Evolutionary conservation across 2,329 filamentous ascomycete genomes (phyloP).

Genomic region (Seiridium cupressi): DNA sequence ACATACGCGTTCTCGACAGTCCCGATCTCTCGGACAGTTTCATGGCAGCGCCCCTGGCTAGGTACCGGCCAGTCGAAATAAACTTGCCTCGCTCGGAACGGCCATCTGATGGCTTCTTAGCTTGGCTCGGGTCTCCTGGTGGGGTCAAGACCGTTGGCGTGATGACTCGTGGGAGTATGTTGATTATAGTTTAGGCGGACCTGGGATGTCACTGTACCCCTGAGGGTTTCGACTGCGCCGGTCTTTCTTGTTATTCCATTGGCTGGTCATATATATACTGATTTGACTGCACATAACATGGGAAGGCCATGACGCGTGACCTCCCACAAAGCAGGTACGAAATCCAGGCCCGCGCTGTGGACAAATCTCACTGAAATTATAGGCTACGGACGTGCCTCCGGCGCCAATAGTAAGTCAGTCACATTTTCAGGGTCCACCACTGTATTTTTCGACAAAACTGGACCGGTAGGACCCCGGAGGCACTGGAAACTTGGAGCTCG

Average conservation of each 20-base stretch:
- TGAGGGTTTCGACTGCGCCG: neutral
- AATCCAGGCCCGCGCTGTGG: neutral
- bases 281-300: neutral
- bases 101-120: too few species aligned
- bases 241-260: neutral
- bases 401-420: neutral
- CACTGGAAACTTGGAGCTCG: neutral
- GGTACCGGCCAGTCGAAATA: too few species aligned
- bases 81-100: too few species aligned
- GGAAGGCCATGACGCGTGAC: neutral
- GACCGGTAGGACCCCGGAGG: neutral
- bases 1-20: too few species aligned
- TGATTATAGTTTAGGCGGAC: neutral
- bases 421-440: neutral
- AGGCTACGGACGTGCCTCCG: neutral
- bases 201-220: neutral
- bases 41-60: too few species aligned
- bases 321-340: neutral
- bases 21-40: too few species aligned
- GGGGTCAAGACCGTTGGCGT: too few species aligned
- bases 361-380: neutral
- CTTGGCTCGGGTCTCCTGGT: too few species aligned
- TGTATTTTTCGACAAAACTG: neutral
- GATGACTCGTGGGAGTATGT: slow-evolving; percentile 2
- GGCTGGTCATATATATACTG: neutral